Base-by-base conservation (phyloP, 2,329 filamentous ascomycete genomes). In the Aschersonia sp. region DNA sequence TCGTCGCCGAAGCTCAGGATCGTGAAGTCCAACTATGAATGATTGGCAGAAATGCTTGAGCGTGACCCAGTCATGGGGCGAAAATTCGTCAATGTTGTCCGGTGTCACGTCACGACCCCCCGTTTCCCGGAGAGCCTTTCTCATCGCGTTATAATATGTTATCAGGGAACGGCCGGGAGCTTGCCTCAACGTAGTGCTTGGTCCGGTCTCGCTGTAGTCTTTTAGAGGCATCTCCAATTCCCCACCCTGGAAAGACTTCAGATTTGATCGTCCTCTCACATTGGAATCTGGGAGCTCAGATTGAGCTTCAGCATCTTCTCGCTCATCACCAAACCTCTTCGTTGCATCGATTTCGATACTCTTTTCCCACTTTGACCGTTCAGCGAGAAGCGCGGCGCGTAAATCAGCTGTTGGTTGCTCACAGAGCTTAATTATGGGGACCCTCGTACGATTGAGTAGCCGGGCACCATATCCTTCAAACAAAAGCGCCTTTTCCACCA, bases 351-450 rank as follows among this genome's bases (percentile, higher is more conserved):
- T 55, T 2, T 70, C 70, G 4, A 63, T 60, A 4, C 70, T 78
- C 43, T 64, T 72, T 53, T 90, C 85, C 84, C 85, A 90, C 57
- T 81, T 86, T 42, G 69, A 64, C 6, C 85, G 76, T 56, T 84
- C 82, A 35, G 79, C 72, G 5, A 76, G 58, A 5, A 94, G 70
- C 48, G 77, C 78, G 8, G 67, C 60, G 11, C 74, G 74, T 1
- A 94, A 69, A 49, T 74, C 69, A 2, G 72, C 63, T 0, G 76
- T 72, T 2, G 87, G 87, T 42, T 68, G 75, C 60, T 90, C 75
- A 57, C 87, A 94, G 12, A 95, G 72, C 59, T 94, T 92, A 60
- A 95, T 82, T 54, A 95, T 94, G 0, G 88, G 87, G 4, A 94
- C 83, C 51, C 87, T 75, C 1, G 87, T 92, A 47, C 80, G 78